Evolutionary conservation across 1,284 basidiomycete species (phyloP), one percentile per base, ranked within the genome.

Genomic region (Melampsora abietis-canadensis): DNA sequence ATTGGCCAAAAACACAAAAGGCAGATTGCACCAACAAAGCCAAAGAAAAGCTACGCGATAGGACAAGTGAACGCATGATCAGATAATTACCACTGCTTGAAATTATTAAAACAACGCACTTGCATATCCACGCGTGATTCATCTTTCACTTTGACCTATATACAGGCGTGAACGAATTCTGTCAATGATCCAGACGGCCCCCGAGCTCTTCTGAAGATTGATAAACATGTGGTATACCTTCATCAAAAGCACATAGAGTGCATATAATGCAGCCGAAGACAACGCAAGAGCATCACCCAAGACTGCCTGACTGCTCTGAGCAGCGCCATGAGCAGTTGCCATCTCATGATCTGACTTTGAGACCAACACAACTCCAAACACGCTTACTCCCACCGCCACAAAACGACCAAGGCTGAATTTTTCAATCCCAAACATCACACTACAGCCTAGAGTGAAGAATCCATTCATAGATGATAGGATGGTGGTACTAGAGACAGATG

Each of bases 361-460:
- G 64, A 74, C 70, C 54, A 74, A 40, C 34, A 74, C 30, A 19
- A 74, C 70, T 30, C 70, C 70, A 8, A 44, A 27, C 4, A 74
- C 27, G n/a, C 48, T 59, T 6, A 30, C 27, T 10, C 88, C 79
- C 0, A 97, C 94, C 19, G 94, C 90, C n/a, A 85, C 83, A 51
- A 94, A 83, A 82, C 96, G 96, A 10, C 87, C 84, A 1, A 87
- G 68, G 0, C 90, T 90, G 74, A 98, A 83, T 7, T 83, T 84
- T 81, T 98, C 96, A 10, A 97, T 91, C 14, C 87, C 86, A 77
- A 92, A 90, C 51, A 93, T 77, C n/a, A 90, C 85, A 3, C 95
- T 95, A 57, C 98, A 84, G 0, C 85, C 89, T 54, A 98, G 84
- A 0, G 95, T 98, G 82, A 98, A 98, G 83, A 99, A 94, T 4